phyloP scores from a whole-genome alignment of 208 protist genomes.

The Acanthamoeba castellanii region DNA sequence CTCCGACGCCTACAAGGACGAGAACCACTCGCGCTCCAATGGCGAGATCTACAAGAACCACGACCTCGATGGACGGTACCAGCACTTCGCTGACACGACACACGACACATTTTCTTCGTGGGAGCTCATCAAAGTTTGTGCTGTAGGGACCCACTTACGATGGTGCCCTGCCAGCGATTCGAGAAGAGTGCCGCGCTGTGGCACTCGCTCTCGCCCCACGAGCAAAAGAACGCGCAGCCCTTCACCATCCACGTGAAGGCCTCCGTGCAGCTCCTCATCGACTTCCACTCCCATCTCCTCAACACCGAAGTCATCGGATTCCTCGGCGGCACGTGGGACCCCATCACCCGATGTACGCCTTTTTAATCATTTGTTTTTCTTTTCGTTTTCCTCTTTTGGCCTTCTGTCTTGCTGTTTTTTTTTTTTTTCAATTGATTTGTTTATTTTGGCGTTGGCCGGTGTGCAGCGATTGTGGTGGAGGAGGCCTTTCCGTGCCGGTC shows the following conservation, averaged over 20 bases:
- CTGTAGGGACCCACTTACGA: conserved; percentile 64
- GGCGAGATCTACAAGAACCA: conserved; percentile 9
- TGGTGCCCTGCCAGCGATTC: conserved; percentile 71
- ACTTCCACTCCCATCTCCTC: conserved; percentile 68
- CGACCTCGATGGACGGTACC: background rate
- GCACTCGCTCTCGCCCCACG: conserved; percentile 21
- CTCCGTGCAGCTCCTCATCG: conserved; percentile 65
- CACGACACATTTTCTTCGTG: too few species aligned
- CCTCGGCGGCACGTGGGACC: conserved; percentile 62
- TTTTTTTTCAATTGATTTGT: background rate
- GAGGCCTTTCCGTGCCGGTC: conserved; percentile 66
- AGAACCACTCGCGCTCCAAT: background rate
- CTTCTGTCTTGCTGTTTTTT: too few species aligned
- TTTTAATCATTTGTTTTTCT: background rate
- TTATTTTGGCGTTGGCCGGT: background rate
- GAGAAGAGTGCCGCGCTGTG: background rate
- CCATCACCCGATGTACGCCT: conserved; percentile 12
- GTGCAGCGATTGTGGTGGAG: conserved; percentile 68
- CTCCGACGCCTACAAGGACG: background rate
- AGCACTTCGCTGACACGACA: background rate
- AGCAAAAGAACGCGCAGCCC: conserved; percentile 19
- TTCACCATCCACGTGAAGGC: conserved; percentile 63
- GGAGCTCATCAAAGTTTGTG: too few species aligned
- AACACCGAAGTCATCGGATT: conserved; percentile 73
- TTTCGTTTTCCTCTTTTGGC: background rate